phyloP scores from a whole-genome alignment of 2,329 filamentous ascomycete genomes.

The Ophiostoma himal-ulmi region DNA sequence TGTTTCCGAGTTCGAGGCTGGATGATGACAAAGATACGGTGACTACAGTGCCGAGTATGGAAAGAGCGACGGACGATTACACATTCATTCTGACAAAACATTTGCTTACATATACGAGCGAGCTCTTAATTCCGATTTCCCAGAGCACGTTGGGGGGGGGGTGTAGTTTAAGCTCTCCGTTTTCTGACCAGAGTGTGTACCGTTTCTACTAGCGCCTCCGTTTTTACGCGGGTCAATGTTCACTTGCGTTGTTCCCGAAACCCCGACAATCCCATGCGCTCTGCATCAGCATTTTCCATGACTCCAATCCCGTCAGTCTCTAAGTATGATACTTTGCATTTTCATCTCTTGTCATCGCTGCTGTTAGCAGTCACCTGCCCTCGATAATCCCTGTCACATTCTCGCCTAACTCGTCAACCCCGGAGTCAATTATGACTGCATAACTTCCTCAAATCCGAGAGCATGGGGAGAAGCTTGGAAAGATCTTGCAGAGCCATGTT shows the following conservation, averaged over 20 bases:
- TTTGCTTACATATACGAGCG: neutral
- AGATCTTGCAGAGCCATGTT: neutral
- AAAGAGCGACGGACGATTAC: constrained; percentile 1
- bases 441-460: neutral
- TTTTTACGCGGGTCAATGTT: neutral
- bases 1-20: neutral
- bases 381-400: neutral
- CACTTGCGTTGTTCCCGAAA: constrained; percentile 4
- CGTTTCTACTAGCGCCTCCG: constrained; percentile 3
- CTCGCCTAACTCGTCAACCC: neutral
- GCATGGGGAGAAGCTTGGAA: no score
- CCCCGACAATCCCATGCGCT: constrained; percentile 3
- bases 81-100: constrained; percentile 6
- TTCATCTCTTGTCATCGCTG: no score
- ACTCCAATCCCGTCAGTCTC: neutral
- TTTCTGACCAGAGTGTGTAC: neutral
- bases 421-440: neutral
- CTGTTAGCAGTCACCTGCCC: neutral
- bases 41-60: neutral
- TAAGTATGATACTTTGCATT: neutral
- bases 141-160: neutral
- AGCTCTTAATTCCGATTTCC: neutral
- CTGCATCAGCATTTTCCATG: neutral
- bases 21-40: neutral
- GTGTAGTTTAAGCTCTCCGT: neutral